Percentiles rank a stretch among this genome's conserved stretches.
Conservation (phyloP, 139 green algal species). For the Nannochloris sp. region DNA sequence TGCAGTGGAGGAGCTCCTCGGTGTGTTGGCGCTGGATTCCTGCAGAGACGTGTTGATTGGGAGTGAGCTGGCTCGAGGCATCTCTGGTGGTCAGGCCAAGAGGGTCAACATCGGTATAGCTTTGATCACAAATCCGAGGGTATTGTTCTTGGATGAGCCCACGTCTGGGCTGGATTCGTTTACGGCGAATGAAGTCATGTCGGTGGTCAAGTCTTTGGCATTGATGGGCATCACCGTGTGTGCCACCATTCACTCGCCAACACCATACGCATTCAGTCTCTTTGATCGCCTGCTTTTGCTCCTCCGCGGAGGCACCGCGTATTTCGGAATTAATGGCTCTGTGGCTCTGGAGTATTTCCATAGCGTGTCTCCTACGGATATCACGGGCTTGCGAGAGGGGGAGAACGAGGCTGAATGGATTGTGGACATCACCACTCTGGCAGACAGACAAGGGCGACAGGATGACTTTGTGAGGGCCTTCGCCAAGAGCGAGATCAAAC, state of each 20-base stretch:
- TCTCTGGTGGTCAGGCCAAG: constrained; percentile 33
- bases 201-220: constrained; percentile 37
- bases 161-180: constrained; percentile 61
- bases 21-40: constrained; percentile 33
- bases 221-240: constrained; percentile 47
- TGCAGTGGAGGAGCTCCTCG: constrained; percentile 46
- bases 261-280: constrained; percentile 44
- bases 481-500: constrained; percentile 11
- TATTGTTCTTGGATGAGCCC: constrained; percentile 65
- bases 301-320: constrained; percentile 35
- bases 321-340: constrained; percentile 42
- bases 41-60: constrained; percentile 29
- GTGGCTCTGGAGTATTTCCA: constrained; percentile 36
- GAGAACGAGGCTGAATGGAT: constrained; percentile 49
- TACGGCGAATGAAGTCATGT: constrained; percentile 56
- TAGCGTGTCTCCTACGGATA: constrained; percentile 9
- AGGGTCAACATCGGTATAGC: constrained; percentile 41
- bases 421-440: constrained; percentile 35
- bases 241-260: constrained; percentile 58
- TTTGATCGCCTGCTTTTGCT: constrained; percentile 59
- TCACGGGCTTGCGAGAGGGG: constrained; percentile 7
- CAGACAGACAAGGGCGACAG: constrained; percentile 20
- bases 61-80: constrained; percentile 6
- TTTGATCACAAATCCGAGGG: constrained; percentile 47
- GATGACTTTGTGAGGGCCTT: constrained; percentile 16